A percentile compares a stretch with the other conserved stretches of the same genome.
These are phyloP conservation scores for Lasiodiplodia theobromae DNA, from an alignment of 2,329 filamentous ascomycete genomes.

Conservation along the genomic window DNA sequence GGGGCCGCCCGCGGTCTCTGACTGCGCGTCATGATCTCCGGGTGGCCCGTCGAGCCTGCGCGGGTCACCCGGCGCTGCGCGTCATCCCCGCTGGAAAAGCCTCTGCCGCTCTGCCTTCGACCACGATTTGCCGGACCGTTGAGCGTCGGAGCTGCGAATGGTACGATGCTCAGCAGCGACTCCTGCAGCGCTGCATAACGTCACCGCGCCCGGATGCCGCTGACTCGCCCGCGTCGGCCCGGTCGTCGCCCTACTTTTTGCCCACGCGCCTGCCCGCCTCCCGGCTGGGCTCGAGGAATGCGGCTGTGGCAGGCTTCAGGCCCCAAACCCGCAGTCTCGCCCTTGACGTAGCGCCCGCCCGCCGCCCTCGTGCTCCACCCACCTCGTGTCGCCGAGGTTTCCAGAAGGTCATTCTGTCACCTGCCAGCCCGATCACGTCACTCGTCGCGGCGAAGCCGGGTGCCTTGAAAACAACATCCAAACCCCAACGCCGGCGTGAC, in stretches of 20 bases:
- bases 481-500: neutral
- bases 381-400: slow-evolving; percentile 6
- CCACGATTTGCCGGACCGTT: slow-evolving; percentile 20
- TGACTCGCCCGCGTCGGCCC: slow-evolving; percentile 12
- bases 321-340: neutral
- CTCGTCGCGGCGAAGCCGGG: slow-evolving; percentile 8
- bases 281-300: neutral
- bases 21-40: slow-evolving; percentile 1
- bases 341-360: slow-evolving; percentile 11
- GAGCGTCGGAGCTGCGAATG: slow-evolving; percentile 12
- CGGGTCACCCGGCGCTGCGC: neutral
- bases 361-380: slow-evolving; percentile 7
- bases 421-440: slow-evolving; percentile 19
- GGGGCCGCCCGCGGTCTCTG: neutral
- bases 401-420: slow-evolving; percentile 15
- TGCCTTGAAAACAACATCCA: slow-evolving; percentile 18
- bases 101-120: neutral
- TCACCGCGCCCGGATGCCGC: slow-evolving; percentile 1
- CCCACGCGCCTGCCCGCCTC: neutral
- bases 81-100: neutral
- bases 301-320: slow-evolving; percentile 7
- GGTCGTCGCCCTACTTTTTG: slow-evolving; percentile 13
- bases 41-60: neutral
- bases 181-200: slow-evolving; percentile 7
- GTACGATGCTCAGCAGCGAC: slow-evolving; percentile 1